Evolutionary conservation across 768 basidiomycete genomes (phyloP).

Genomic region (Lactarius psammicola): DNA sequence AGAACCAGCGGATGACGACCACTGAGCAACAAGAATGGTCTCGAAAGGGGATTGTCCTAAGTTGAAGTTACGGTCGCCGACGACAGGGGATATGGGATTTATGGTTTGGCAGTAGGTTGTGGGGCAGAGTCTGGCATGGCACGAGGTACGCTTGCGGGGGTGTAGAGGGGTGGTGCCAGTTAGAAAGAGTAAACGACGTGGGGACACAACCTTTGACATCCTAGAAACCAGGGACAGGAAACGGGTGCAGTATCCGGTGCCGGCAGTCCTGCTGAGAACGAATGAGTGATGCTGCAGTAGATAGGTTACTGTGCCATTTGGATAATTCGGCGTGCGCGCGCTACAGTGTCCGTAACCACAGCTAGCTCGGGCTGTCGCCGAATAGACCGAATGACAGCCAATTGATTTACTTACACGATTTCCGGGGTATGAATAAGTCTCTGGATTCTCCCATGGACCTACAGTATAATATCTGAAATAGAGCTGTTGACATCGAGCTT

Average conservation of each 20-base stretch:
- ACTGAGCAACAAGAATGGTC: background rate
- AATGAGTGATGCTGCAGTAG: background rate
- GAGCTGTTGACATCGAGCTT: background rate
- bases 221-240: background rate
- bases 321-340: background rate
- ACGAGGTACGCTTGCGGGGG: background rate
- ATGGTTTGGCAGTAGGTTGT: background rate
- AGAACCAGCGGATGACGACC: background rate
- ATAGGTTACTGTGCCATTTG: background rate
- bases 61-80: background rate
- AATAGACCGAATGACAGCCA: background rate
- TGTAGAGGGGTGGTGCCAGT: background rate
- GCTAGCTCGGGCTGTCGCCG: background rate
- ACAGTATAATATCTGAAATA: background rate
- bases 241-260: background rate
- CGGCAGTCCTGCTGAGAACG: background rate
- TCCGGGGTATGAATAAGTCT: background rate
- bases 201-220: background rate
- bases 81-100: background rate
- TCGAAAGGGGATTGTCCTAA: background rate
- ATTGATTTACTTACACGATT: background rate
- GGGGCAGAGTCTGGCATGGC: background rate
- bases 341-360: background rate
- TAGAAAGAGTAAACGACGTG: background rate
- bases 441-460: background rate